Evolutionary conservation across 2,329 filamentous ascomycete genomes (phyloP).

Genomic region (Fusarium torulosum): DNA sequence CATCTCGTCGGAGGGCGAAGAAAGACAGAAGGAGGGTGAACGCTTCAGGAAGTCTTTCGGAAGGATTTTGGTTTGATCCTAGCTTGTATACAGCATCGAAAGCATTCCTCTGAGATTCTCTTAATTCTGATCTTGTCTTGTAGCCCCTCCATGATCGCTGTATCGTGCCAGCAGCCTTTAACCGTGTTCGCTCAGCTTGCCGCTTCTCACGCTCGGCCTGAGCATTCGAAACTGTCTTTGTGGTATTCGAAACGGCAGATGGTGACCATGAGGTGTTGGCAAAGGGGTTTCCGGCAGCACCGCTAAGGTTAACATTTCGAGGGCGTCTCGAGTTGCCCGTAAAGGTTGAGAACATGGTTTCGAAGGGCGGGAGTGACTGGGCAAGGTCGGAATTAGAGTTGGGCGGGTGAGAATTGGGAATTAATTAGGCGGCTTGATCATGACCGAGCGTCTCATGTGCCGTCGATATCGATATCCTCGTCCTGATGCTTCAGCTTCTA

Average conservation of each 20-base stretch:
- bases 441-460: conserved; percentile 17
- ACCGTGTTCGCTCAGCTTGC: conserved; percentile 81
- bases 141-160: conserved; percentile 89
- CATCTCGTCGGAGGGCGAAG: conserved; percentile 58
- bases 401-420: conserved; percentile 5
- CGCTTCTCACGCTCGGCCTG: conserved; percentile 86
- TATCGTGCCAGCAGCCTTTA: conserved; percentile 79
- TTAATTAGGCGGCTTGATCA: conserved; percentile 29
- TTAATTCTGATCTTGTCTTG: conserved; percentile 69
- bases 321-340: conserved; percentile 87
- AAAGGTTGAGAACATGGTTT: conserved; percentile 88
- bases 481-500: conserved; percentile 39
- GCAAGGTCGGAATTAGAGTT: conserved; percentile 7
- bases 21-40: conserved; percentile 64
- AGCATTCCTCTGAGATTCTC: conserved; percentile 66
- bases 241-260: conserved; percentile 71
- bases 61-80: conserved; percentile 48
- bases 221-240: conserved; percentile 84
- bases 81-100: conserved; percentile 72
- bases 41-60: conserved; percentile 56
- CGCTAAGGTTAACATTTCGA: conserved; percentile 94
- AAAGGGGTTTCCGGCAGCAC: conserved; percentile 85
- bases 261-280: conserved; percentile 71
- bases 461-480: conserved; percentile 13
- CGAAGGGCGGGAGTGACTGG: conserved; percentile 17